Base-by-base conservation (phyloP, 805 yeast species). In the Helenozyma baotianmanensis region DNA sequence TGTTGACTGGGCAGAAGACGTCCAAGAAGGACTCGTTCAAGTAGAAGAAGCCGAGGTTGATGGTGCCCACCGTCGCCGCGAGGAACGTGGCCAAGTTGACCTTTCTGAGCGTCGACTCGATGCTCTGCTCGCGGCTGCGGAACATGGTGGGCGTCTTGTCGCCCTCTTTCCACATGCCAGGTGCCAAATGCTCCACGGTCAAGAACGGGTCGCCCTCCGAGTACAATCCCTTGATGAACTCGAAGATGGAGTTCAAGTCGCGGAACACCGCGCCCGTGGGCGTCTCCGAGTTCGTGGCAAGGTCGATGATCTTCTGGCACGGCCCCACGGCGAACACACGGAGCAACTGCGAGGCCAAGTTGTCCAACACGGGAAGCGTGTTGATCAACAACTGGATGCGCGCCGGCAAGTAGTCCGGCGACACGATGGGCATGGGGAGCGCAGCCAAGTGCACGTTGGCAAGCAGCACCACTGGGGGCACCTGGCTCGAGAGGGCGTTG, bases 61-160 rank as follows among this genome's bases (percentile, higher is more conserved):
- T 73, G 12, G 85, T 70, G 29, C 96, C 95, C 38, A 89, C 68
- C 1, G 92, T 76, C 0, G 96, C 92, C n/a, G 88, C 74, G 25
- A 88, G 62, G 51, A 87, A 92, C 0, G 96, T 87, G 0, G 96
- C 85, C 42, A 92, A 60, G 48, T 92, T 92, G 1, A 88, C 84
- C 47, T 90, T 84, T 38, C 95, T 77, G 21, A 90, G 57, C 0
- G 92, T 79, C 24, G 76, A 68, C 53, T 71, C 75, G 36, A 78
- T 62, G 30, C 77, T 70, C 40, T 77, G 80, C 45, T 79, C 86
- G 38, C 78, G 72, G 32, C 75, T 78, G 42, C 69, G 66, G 44
- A 80, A 64, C 51, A 79, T 66, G 17, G 64, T 49, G 0, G 86
- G 84, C 0, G 82, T 72, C 7, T 68, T 58, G 6, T 68, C 68